Evolutionary conservation across 345 rosid species (phyloP).

Genomic region (Boechera divaricarpa): DNA sequence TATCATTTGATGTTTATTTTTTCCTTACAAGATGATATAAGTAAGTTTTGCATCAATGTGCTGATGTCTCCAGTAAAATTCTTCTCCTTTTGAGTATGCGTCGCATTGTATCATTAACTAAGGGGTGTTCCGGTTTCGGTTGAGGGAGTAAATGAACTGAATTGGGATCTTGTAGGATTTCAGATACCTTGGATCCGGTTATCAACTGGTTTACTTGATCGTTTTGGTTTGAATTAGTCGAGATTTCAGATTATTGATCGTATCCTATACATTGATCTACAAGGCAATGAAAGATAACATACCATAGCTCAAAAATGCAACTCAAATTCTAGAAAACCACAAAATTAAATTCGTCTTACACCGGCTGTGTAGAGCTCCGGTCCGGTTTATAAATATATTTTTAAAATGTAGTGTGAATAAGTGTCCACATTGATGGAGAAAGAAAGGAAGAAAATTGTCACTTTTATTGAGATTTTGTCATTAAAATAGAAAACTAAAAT

Average conservation of each 20-base stretch:
- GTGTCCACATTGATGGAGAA: background rate
- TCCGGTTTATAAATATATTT: background rate
- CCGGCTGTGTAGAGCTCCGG: background rate
- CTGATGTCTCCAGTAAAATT: background rate
- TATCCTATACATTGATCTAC: too few species aligned
- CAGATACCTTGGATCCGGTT: constrained; percentile 4
- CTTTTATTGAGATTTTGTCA: constrained; percentile 8
- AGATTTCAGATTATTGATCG: background rate
- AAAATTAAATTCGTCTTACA: background rate
- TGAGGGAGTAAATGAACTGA: background rate
- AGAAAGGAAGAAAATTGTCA: constrained; percentile 20
- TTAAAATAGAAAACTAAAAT: background rate
- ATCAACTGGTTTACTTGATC: background rate
- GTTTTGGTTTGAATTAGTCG: background rate
- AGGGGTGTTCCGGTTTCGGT: background rate
- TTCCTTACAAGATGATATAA: background rate
- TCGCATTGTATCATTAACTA: too few species aligned
- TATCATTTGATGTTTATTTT: background rate
- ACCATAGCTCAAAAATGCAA: background rate
- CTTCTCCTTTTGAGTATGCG: background rate
- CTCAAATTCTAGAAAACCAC: background rate
- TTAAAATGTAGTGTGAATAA: background rate
- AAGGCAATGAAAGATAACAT: background rate
- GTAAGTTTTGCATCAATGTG: constrained; percentile 5
- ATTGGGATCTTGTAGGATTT: background rate